Evolutionary conservation across 1,139 yeast species (phyloP).

Genomic region (Entelexis paramagnoliae): DNA sequence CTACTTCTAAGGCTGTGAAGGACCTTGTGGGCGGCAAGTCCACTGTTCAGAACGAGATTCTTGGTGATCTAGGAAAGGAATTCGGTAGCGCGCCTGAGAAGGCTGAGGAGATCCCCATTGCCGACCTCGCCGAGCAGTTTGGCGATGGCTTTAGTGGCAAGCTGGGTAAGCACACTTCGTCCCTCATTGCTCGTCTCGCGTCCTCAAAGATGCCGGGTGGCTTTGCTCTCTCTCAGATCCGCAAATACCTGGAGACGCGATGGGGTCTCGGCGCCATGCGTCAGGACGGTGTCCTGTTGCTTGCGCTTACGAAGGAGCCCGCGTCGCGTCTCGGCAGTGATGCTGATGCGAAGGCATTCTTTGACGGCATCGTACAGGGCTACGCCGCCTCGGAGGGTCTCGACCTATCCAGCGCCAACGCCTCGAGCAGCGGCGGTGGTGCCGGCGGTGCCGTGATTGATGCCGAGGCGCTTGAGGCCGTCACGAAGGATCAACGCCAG

Average conservation of each 20-base stretch:
- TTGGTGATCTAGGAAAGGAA: slow-evolving; percentile 97
- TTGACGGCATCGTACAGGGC: slow-evolving; percentile 71
- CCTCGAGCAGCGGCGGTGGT: slow-evolving; percentile 42
- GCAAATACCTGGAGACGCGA: slow-evolving; percentile 80
- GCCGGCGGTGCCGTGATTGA: slow-evolving; percentile 53
- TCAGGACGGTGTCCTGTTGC: slow-evolving; percentile 78
- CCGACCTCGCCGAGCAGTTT: slow-evolving; percentile 88
- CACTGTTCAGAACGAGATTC: slow-evolving; percentile 92
- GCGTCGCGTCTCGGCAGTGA: slow-evolving; percentile 77
- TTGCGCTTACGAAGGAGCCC: slow-evolving; percentile 84
- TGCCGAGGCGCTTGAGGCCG: slow-evolving; percentile 90
- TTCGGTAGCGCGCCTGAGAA: slow-evolving; percentile 96
- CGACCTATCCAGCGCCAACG: slow-evolving; percentile 56
- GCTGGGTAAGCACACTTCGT: slow-evolving; percentile 85
- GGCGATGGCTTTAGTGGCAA: slow-evolving; percentile 82
- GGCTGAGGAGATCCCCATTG: slow-evolving; percentile 95
- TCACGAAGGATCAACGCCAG: slow-evolving; percentile 78
- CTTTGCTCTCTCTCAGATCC: slow-evolving; percentile 78
- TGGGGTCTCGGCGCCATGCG: slow-evolving; percentile 91
- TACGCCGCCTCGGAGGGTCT: slow-evolving; percentile 79
- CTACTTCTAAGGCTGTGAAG: slow-evolving; percentile 86
- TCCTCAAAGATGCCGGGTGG: slow-evolving; percentile 99
- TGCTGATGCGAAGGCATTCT: slow-evolving; percentile 78
- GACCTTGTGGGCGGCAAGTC: slow-evolving; percentile 98
- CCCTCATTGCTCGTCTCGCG: slow-evolving; percentile 80